Conservation (phyloP, 768 basidiomycete genomes). For the Pleurotus cornucopiae region DNA sequence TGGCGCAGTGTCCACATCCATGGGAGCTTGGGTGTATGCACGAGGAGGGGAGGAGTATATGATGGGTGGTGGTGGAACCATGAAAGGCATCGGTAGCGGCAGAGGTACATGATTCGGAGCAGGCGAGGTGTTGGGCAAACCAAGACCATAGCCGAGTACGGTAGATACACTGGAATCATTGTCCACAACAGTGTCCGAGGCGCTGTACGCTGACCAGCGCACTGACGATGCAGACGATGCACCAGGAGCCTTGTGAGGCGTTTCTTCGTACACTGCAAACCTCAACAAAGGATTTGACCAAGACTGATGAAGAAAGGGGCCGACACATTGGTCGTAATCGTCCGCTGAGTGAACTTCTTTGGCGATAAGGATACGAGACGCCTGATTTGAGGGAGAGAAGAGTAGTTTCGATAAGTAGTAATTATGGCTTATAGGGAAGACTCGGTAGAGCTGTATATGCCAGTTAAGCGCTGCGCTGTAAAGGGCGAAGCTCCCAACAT, state of each 20-base stretch:
- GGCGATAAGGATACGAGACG: conserved; percentile 57
- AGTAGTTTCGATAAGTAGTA: conserved; percentile 66
- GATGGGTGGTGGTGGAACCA: conserved; percentile 30
- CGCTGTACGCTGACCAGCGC: not conserved
- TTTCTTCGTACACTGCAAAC: conserved; percentile 58
- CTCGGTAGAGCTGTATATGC: conserved; percentile 53
- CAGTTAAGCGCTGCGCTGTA: conserved; percentile 20
- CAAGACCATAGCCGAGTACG: not conserved
- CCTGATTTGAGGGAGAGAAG: conserved; percentile 56
- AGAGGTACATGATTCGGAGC: conserved; percentile 4
- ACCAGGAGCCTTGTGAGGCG: conserved; percentile 30
- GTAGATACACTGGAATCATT: not conserved
- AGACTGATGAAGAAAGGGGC: conserved; percentile 43
- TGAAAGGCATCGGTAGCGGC: conserved; percentile 21
- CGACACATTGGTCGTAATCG: conserved; percentile 52
- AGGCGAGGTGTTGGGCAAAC: conserved; percentile 10
- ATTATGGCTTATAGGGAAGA: conserved; percentile 58
- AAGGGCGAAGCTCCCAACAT: conserved; percentile 13
- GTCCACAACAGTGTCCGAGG: not conserved
- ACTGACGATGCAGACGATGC: not conserved
- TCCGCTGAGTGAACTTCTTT: conserved; percentile 53
- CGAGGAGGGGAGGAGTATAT: conserved; percentile 24
- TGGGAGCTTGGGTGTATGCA: conserved; percentile 18
- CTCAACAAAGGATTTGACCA: conserved; percentile 59
- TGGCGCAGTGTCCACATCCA: conserved; percentile 17